These are phyloP conservation scores for Blastobotrys illinoisensis DNA, from an alignment of 1,139 yeast species.

Conservation along the genomic window DNA sequence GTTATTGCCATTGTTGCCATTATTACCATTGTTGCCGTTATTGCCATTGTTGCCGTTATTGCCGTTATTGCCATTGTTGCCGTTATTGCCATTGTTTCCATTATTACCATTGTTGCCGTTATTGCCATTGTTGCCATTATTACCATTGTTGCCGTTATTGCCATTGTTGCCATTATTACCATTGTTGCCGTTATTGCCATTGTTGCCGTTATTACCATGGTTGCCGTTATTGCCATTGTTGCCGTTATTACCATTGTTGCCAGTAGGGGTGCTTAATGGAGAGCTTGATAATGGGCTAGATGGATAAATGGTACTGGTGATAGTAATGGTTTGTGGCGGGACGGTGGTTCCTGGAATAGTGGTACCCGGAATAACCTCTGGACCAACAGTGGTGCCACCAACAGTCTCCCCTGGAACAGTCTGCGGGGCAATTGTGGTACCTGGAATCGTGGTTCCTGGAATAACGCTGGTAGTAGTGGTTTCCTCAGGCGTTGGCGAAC, in stretches of 20 bases:
- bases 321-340: constrained; percentile 16
- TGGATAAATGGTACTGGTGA: constrained; percentile 13
- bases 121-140: not conserved
- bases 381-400: constrained; percentile 4
- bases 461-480: not conserved
- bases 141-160: not conserved
- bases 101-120: not conserved
- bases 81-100: not conserved
- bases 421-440: constrained; percentile 3
- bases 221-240: not conserved
- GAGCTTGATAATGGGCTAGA: not conserved
- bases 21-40: not conserved
- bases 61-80: not conserved
- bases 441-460: constrained; percentile 15
- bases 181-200: not conserved
- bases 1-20: not conserved
- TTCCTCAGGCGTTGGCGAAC: not conserved
- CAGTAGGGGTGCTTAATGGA: not conserved
- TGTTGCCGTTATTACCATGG: not conserved
- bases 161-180: not conserved
- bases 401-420: constrained; percentile 4
- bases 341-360: constrained; percentile 17
- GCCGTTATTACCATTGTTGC: not conserved
- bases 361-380: constrained; percentile 12
- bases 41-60: not conserved